Conservation (phyloP, 2,329 filamentous ascomycete species). For the Pestalotiopsis sp. region DNA sequence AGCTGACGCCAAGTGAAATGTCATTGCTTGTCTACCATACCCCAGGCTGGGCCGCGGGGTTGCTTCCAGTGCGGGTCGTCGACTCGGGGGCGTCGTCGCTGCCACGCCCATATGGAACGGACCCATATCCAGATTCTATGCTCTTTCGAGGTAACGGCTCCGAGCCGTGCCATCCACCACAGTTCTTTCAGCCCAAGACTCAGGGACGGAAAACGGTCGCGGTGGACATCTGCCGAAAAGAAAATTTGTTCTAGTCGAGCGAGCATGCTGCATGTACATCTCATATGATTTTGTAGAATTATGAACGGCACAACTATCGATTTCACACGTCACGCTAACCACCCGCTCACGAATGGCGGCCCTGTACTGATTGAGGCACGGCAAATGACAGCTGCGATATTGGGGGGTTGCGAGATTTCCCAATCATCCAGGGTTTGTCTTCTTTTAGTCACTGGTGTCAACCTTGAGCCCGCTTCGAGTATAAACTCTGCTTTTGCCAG, state of each 20-base stretch:
- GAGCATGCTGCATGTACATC: neutral
- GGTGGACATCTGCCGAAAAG: neutral
- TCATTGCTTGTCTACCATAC: neutral
- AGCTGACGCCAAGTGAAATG: neutral
- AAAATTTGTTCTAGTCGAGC: neutral
- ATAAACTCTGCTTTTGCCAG: no score
- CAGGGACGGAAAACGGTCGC: no score
- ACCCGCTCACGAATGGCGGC: neutral
- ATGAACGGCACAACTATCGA: slow-evolving; percentile 7
- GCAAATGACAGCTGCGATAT: neutral
- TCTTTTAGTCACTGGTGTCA: no score
- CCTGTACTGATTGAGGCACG: neutral
- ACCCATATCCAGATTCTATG: no score
- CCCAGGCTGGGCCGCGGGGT: neutral
- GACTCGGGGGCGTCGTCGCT: no score
- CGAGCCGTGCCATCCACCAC: no score
- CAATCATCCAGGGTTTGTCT: no score
- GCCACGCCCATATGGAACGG: no score
- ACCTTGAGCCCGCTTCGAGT: no score
- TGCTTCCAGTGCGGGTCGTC: neutral
- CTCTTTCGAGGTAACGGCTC: no score
- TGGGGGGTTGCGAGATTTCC: no score
- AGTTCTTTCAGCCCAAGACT: no score
- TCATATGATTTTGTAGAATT: neutral
- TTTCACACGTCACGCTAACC: neutral